Evolutionary conservation across 768 basidiomycete species (phyloP).

Genomic region (Melanogaster broomeanus): DNA sequence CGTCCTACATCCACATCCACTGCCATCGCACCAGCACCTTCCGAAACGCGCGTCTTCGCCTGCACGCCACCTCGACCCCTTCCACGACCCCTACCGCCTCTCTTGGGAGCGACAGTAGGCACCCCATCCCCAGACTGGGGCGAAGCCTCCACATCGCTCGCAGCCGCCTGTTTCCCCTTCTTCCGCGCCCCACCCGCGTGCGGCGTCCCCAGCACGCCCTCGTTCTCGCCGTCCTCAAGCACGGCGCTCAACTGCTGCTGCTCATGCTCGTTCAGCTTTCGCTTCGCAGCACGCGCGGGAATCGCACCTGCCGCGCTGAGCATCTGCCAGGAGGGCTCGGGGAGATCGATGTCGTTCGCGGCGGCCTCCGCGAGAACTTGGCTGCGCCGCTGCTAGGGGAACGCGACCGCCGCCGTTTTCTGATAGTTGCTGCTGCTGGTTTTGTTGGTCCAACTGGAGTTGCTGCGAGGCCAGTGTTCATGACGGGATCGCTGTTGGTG

Average conservation of each 20-base stretch:
- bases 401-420: constrained; percentile 16
- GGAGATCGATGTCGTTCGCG: constrained; percentile 40
- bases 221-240: constrained; percentile 18
- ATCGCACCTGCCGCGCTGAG: constrained; percentile 32
- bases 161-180: constrained; percentile 18
- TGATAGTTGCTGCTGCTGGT: constrained; percentile 8
- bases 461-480: constrained; percentile 35
- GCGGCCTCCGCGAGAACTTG: constrained; percentile 48
- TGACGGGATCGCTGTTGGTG: constrained; percentile 17
- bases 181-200: constrained; percentile 19
- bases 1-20: constrained; percentile 30
- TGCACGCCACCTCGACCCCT: constrained; percentile 20
- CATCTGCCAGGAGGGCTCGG: constrained; percentile 62
- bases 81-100: constrained; percentile 16
- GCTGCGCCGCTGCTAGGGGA: constrained; percentile 48
- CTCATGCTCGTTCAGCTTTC: constrained; percentile 35
- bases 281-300: constrained; percentile 35
- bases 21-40: constrained; percentile 26
- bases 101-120: constrained; percentile 6
- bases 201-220: not conserved
- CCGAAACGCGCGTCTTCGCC: constrained; percentile 22
- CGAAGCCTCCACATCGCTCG: constrained; percentile 20
- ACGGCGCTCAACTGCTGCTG: constrained; percentile 28
- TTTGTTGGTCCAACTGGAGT: constrained; percentile 32
- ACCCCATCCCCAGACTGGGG: constrained; percentile 8